Evolutionary conservation across 805 yeast species (phyloP).

Genomic region (Ogataea trehaloabstinens): DNA sequence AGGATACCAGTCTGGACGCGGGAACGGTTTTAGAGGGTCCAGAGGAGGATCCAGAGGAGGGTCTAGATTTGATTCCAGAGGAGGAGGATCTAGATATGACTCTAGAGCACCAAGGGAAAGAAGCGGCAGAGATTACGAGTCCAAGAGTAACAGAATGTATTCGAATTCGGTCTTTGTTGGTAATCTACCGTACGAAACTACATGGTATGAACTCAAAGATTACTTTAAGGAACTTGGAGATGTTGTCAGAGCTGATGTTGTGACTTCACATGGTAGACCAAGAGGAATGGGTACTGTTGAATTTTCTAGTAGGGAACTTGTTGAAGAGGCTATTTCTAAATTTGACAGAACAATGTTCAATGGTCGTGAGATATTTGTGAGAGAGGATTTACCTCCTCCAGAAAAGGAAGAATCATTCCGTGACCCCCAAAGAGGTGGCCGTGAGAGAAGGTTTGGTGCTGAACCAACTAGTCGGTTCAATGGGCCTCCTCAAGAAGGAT

Average conservation of each 20-base stretch:
- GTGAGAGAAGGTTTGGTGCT: constrained; percentile 22
- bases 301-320: constrained; percentile 62
- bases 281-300: constrained; percentile 93
- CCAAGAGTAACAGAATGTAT: constrained; percentile 54
- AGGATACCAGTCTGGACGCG: constrained; percentile 23
- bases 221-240: constrained; percentile 60
- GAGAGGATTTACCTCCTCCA: constrained; percentile 90
- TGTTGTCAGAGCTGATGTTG: constrained; percentile 79
- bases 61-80: constrained; percentile 18
- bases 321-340: constrained; percentile 64
- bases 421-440: constrained; percentile 29
- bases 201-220: constrained; percentile 57
- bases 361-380: constrained; percentile 82
- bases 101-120: constrained; percentile 29
- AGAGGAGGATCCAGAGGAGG: constrained; percentile 24
- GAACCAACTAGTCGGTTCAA: constrained; percentile 5
- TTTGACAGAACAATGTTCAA: constrained; percentile 62
- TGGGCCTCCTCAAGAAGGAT: constrained; percentile 28
- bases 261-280: constrained; percentile 73
- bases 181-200: constrained; percentile 64
- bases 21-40: constrained; percentile 31
- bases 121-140: constrained; percentile 31
- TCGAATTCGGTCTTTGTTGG: constrained; percentile 71
- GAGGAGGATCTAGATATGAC: constrained; percentile 7
- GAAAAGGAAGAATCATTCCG: constrained; percentile 31